These are phyloP conservation scores for Candolleomyces eurysporus DNA, from an alignment of 768 basidiomycete species.

Conservation along the genomic window DNA sequence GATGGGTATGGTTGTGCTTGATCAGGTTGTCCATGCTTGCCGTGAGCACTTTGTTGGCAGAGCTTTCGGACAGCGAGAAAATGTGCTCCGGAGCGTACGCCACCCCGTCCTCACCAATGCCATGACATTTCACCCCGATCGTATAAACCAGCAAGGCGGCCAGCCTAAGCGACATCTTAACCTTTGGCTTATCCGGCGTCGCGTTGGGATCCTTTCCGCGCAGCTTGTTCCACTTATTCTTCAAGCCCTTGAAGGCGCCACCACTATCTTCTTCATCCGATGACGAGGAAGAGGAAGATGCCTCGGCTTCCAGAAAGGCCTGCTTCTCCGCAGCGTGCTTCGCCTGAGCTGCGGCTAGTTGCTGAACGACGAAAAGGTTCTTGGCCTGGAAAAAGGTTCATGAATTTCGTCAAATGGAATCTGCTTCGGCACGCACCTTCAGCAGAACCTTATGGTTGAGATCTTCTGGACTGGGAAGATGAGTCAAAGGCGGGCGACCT, in stretches of 20 bases:
- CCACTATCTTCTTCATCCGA: conserved; percentile 11
- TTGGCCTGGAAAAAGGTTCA: conserved; percentile 50
- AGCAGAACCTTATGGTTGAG: conserved; percentile 77
- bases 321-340: conserved; percentile 62
- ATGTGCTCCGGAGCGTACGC: conserved; percentile 85
- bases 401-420: background rate
- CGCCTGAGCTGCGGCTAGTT: conserved; percentile 63
- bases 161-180: conserved; percentile 73
- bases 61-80: conserved; percentile 89
- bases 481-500: conserved; percentile 42
- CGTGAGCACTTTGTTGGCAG: conserved; percentile 74
- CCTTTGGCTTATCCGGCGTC: conserved; percentile 36
- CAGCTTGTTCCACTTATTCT: conserved; percentile 24
- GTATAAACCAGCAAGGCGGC: conserved; percentile 86
- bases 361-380: conserved; percentile 77
- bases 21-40: conserved; percentile 68
- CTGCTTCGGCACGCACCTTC: conserved; percentile 52
- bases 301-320: conserved; percentile 52
- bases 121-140: conserved; percentile 91
- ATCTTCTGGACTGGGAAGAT: conserved; percentile 81
- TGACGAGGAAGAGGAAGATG: conserved; percentile 18
- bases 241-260: conserved; percentile 18
- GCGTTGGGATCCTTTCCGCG: conserved; percentile 22
- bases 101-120: conserved; percentile 77
- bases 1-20: conserved; percentile 80